A percentile compares a stretch with the other conserved stretches of the same genome.
Conservation (phyloP, 345 rosid species). For the Pelargonium nanum region DNA sequence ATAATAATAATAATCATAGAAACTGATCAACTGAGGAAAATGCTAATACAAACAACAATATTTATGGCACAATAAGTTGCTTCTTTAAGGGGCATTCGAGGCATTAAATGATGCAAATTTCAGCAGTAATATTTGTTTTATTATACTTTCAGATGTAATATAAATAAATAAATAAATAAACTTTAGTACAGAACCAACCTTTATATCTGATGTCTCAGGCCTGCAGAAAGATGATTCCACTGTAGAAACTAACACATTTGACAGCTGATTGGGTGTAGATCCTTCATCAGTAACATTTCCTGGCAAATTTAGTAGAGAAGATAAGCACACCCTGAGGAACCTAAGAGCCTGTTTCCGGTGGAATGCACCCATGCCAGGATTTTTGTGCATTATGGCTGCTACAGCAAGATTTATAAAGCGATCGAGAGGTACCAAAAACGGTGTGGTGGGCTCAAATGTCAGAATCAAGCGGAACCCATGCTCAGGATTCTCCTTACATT, state of each 20-base stretch:
- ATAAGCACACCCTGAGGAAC: constrained; percentile 81
- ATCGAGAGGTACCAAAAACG: constrained; percentile 89
- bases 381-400: constrained; percentile 65
- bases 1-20: too few relatives aligned
- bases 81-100: too few relatives aligned
- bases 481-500: constrained; percentile 97
- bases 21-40: not conserved
- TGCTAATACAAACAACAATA: not conserved
- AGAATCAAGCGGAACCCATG: constrained; percentile 95
- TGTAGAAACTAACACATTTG: constrained; percentile 54
- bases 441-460: constrained; percentile 90
- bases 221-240: constrained; percentile 61
- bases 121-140: not conserved
- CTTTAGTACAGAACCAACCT: constrained; percentile 42
- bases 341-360: constrained; percentile 81
- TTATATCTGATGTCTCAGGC: constrained; percentile 64
- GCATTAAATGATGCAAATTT: not conserved
- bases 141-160: not conserved
- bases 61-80: too few relatives aligned
- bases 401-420: constrained; percentile 94
- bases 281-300: constrained; percentile 69
- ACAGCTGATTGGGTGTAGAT: constrained; percentile 50
- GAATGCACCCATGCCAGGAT: constrained; percentile 55
- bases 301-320: constrained; percentile 95
- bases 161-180: constrained; percentile 3